These are phyloP conservation scores for Penicillium canescens DNA, from an alignment of 495 filamentous ascomycete species.

Conservation along the genomic window DNA sequence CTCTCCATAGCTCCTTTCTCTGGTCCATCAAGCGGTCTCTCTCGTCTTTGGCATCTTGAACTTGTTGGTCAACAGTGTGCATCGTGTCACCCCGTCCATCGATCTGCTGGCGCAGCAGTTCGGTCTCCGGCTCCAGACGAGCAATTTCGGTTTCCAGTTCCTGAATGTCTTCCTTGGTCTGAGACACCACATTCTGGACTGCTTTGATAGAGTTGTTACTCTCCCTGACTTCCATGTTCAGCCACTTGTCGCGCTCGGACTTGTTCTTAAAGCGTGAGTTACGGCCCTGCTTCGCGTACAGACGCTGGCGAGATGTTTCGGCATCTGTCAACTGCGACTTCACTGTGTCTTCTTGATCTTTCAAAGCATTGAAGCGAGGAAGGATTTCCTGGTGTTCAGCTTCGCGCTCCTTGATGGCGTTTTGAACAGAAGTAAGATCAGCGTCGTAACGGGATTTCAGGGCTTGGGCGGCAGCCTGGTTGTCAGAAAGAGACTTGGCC, in stretches of 20 bases:
- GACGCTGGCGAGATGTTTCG: conserved; percentile 70
- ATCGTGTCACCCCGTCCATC: conserved; percentile 77
- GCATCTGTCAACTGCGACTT: conserved; percentile 72
- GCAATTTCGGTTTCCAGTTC: conserved; percentile 70
- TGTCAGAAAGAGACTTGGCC: conserved; percentile 76
- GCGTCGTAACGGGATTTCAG: conserved; percentile 66
- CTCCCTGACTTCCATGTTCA: conserved; percentile 80
- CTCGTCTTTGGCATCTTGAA: conserved; percentile 77
- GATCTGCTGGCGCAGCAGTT: conserved; percentile 67
- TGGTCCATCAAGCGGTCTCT: conserved; percentile 81
- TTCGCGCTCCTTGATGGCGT: conserved; percentile 75
- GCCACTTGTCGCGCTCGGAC: conserved; percentile 80
- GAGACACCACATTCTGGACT: conserved; percentile 78
- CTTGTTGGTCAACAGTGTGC: conserved; percentile 66
- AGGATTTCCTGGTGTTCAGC: conserved; percentile 67
- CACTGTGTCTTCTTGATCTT: conserved; percentile 68
- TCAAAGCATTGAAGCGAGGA: conserved; percentile 73
- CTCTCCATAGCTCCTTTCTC: conserved; percentile 85
- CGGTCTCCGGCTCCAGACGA: conserved; percentile 70
- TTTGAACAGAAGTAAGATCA: conserved; percentile 71
- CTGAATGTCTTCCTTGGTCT: conserved; percentile 83
- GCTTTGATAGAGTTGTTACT: conserved; percentile 70
- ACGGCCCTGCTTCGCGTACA: conserved; percentile 94
- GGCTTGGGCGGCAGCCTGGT: conserved; percentile 75
- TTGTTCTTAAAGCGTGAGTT: conserved; percentile 86